phyloP scores from a whole-genome alignment of 2,329 filamentous ascomycete genomes.

The Coniochaeta pulveracea region DNA sequence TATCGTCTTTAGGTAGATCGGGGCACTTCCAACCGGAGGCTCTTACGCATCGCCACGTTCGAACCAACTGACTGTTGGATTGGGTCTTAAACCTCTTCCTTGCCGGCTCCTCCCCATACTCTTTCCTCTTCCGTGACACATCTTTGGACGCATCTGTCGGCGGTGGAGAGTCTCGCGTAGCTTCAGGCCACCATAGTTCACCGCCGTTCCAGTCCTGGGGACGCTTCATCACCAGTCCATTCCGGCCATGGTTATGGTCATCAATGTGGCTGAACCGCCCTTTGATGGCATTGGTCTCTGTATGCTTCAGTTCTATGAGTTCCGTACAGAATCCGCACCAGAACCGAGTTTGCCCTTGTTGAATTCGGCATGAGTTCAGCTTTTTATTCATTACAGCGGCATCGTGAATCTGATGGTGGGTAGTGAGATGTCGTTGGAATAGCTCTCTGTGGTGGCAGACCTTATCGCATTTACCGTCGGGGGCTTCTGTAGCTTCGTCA shows the following conservation, averaged over 20 bases:
- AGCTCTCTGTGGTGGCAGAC: conserved; percentile 45
- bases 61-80: no score
- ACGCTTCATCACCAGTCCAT: conserved; percentile 20
- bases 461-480: conserved; percentile 36
- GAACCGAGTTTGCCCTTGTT: conserved; percentile 54
- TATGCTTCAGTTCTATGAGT: conserved; percentile 38
- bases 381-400: conserved; percentile 24
- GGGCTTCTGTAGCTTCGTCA: conserved; percentile 20
- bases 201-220: conserved; percentile 51
- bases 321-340: conserved; percentile 79
- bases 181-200: no score
- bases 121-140: background rate
- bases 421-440: conserved; percentile 51
- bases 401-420: conserved; percentile 30
- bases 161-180: no score
- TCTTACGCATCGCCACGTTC: no score
- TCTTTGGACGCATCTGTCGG: no score
- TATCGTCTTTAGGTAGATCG: no score
- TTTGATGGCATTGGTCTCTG: conserved; percentile 37
- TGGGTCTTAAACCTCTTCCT: background rate
- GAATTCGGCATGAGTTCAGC: conserved; percentile 43
- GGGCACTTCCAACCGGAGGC: no score
- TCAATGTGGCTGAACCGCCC: conserved; percentile 63
- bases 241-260: conserved; percentile 50
- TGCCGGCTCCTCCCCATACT: background rate